A percentile compares a stretch with the other conserved stretches of the same genome.
phyloP scores from a whole-genome alignment of 306 rosid species.

The Cicer judaicum region DNA sequence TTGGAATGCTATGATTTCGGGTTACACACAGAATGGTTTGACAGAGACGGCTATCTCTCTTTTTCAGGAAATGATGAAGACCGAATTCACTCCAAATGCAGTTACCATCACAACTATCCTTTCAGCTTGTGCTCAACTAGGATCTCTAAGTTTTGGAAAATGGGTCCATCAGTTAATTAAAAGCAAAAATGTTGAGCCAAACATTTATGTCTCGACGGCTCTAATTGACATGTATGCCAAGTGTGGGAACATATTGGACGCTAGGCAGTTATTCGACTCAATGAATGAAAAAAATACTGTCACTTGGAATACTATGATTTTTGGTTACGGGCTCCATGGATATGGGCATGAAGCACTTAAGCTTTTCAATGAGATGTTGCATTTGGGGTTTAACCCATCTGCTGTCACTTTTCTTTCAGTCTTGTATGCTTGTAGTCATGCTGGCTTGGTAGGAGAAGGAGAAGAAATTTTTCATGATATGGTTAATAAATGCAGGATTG shows the following conservation, averaged over 20 bases:
- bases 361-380: slow-evolving; percentile 77
- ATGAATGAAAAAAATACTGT: slow-evolving; percentile 77
- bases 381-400: slow-evolving; percentile 61
- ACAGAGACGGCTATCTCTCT: slow-evolving; percentile 81
- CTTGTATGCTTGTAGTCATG: slow-evolving; percentile 95
- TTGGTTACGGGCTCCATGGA: slow-evolving; percentile 96
- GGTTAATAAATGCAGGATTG: slow-evolving; percentile 68
- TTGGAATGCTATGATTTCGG: slow-evolving; percentile 97
- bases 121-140: slow-evolving; percentile 97
- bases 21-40: slow-evolving; percentile 87
- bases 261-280: slow-evolving; percentile 71
- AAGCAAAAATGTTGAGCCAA: slow-evolving; percentile 71
- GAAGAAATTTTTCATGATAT: slow-evolving; percentile 70
- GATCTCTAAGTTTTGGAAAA: slow-evolving; percentile 81
- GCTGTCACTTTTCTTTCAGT: slow-evolving; percentile 80
- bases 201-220: slow-evolving; percentile 80
- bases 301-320: slow-evolving; percentile 96
- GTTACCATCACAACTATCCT: slow-evolving; percentile 80
- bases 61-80: slow-evolving; percentile 82
- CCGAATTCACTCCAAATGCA: slow-evolving; percentile 72
- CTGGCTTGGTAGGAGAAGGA: slow-evolving; percentile 88
- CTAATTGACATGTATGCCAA: slow-evolving; percentile 92
- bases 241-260: slow-evolving; percentile 83
- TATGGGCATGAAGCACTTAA: slow-evolving; percentile 77
- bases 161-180: slow-evolving; percentile 82